Base-by-base conservation (phyloP, 2,329 filamentous ascomycete genomes). In the Tympanopsis confertula region DNA sequence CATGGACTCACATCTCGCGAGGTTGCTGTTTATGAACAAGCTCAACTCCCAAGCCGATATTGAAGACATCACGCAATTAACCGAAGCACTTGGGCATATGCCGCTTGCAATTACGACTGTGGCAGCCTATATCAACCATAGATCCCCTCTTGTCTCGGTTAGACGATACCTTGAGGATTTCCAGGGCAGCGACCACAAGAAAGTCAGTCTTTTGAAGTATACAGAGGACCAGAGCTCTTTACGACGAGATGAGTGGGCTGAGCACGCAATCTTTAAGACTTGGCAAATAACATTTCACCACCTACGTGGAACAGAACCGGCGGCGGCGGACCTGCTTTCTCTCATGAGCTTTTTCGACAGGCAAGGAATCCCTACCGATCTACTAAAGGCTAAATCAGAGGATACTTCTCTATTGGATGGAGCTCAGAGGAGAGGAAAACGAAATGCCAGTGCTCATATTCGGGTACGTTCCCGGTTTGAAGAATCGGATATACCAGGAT, bases 121-220 rank as follows among this genome's bases (percentile, higher is more conserved):
- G 2, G 50, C 51, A 5, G 50, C 52, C 5, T 59, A 55, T 38
- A 59, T 60, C 24, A 38, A 48, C 18, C 28, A 35, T 30, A 44
- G 48, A 28, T 38, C 36, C 7, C 52, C 51, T 2, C 48, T 47
- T 19, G 50, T 44, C 30, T 58, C 55, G 0, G 42, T 61, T 1
- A 28, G 44, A n/a, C 43, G 50, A 14, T 71, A 71, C 39, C 40
- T 69, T 2, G 37, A 50, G 3, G 41, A 56, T 2, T 58, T 66
- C 40, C 46, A 44, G 4, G 42, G 53, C 29, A 56, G 50, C 42
- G 51, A 60, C 14, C 24, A 41, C 32, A 50, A 52, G 20, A 47
- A 47, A 40, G 42, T 38, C 1, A 39, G 22, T 15, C 50, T 60
- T 13, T 41, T 60, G 2, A 38, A 53, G 12, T 13, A 51, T 29